Evolutionary conservation across 2,329 filamentous ascomycete species (phyloP), one percentile per base, ranked within the genome.

Genomic region (Xylariaceae sp.): DNA sequence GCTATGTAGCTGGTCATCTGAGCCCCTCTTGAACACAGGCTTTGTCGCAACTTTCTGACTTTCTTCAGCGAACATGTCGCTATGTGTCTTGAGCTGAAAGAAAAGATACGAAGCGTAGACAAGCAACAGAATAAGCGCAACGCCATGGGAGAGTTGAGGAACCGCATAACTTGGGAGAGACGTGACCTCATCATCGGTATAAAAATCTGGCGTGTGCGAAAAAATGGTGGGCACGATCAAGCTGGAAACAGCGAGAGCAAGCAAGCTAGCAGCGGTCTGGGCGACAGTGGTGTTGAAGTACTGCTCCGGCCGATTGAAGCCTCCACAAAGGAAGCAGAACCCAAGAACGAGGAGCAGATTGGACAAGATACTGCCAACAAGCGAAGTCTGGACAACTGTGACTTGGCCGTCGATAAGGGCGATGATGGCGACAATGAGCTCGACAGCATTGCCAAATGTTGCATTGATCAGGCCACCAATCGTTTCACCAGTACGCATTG

Each of bases 161-260:
- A 89, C 83, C 3, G 82, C 79, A 5, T 74, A 70, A 13, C 80
- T 78, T n/a, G 87, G 82, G 5, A 82, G 78, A 3, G 60, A 51
- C 19, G 66, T 60, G 41, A 60, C 48, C 14, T 40, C 31, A 1
- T 68, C 59, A 34, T 68, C 56, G 0, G 66, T 64, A 5, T 60
- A 62, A 1, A 76, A 75, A 31, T 71, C 66, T 43, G 71, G 73
- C 14, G 73, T 73, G 57, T 89, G 61, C n/a, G 63, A 81, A 67
- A 96, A 96, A 5, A 93, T 90, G 6, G 91, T 96, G 0, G 93
- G 93, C 22, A 97, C 90, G 60, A 97, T 93, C 60, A 96, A 77
- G 63, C 85, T 87, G 45, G 86, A 87, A 36, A 95, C 88, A 13
- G 88, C 86, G 17, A 96, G 77, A 12, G 89, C 86, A 17, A 96